Evolutionary conservation across 495 filamentous ascomycete species (phyloP).

Genomic region (Acidomyces sp.): DNA sequence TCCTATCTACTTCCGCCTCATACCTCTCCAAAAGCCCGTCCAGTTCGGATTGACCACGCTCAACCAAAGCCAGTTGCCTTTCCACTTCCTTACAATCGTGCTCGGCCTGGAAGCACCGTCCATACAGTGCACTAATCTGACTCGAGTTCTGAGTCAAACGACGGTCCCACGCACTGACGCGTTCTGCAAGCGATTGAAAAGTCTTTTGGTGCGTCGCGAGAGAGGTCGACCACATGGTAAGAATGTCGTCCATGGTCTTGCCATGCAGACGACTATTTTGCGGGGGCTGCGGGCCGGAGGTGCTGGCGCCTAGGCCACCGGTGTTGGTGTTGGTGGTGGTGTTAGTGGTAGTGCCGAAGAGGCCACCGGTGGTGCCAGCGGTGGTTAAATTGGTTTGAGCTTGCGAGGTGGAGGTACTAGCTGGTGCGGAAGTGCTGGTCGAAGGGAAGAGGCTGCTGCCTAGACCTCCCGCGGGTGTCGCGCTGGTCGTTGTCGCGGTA

Average conservation of each 20-base stretch:
- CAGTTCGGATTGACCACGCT: slow-evolving; percentile 83
- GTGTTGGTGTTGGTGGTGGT: slow-evolving; percentile 23
- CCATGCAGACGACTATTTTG: slow-evolving; percentile 82
- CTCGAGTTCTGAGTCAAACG: slow-evolving; percentile 81
- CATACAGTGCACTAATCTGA: slow-evolving; percentile 81
- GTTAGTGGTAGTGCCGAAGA: slow-evolving; percentile 10
- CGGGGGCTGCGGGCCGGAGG: slow-evolving; percentile 59
- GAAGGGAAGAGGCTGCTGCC: not conserved
- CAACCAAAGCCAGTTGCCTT: slow-evolving; percentile 72
- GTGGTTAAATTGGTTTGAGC: slow-evolving; percentile 8
- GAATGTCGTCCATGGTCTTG: slow-evolving; percentile 99
- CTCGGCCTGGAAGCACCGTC: slow-evolving; percentile 79
- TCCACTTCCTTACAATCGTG: slow-evolving; percentile 82
- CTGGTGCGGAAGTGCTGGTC: not conserved
- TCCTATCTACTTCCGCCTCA: slow-evolving; percentile 73
- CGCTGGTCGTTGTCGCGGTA: slow-evolving; percentile 3
- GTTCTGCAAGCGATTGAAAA: slow-evolving; percentile 75
- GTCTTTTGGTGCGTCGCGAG: slow-evolving; percentile 91
- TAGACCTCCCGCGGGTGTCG: not conserved
- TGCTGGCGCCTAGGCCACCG: slow-evolving; percentile 29
- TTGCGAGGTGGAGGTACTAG: not conserved
- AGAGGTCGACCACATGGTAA: slow-evolving; percentile 93
- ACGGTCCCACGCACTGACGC: slow-evolving; percentile 82
- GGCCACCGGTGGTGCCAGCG: not conserved
- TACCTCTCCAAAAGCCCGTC: slow-evolving; percentile 74